Base-by-base conservation (phyloP, 805 yeast species). In the Saccharomycopsis sp. region DNA sequence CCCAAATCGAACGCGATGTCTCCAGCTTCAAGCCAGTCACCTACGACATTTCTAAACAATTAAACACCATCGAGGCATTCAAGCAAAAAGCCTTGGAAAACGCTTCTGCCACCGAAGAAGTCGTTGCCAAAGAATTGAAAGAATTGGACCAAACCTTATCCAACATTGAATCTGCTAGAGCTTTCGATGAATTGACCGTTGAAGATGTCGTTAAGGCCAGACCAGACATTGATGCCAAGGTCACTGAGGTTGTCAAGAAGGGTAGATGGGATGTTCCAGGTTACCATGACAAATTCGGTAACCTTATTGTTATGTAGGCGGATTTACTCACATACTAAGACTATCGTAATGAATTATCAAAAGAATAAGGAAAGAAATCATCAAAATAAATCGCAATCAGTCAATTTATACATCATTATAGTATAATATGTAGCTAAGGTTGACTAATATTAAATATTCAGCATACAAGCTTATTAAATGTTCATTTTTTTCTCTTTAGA, bases 251-350 rank as follows among this genome's bases (percentile, higher is more conserved):
- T 94, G 91, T 94, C 69, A 84, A 86, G 83, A 86, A 92, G 82
- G 97, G 97, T 77, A 88, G 88, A 81, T 92, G 97, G 96, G 89
- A 89, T 72, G 96, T 92, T 68, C 98, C 98, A 69, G 97, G 97
- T 69, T 94, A 94, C 86, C 86, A 88, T 78, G 98, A 94, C 78
- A 94, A 92, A 85, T 94, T 94, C 75, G 98, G 98, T 76, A 89
- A 88, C 74, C 84, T 93, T 78, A 90, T 93, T 70, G 90, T 91
- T 74, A 94, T 93, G 97, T 77, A 67, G 62, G 60, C 23, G 12
- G 25, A 17, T 35, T 35, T 35, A n/a, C n/a, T n/a, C n/a, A n/a
- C n/a, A n/a, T n/a, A n/a, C n/a, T n/a, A n/a, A n/a, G n/a, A n/a
- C n/a, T n/a, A n/a, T n/a, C n/a, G n/a, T n/a, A 29, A 29, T 29